Base-by-base conservation (phyloP, 129 eudicot genomes). In the Lactuca saligna region DNA sequence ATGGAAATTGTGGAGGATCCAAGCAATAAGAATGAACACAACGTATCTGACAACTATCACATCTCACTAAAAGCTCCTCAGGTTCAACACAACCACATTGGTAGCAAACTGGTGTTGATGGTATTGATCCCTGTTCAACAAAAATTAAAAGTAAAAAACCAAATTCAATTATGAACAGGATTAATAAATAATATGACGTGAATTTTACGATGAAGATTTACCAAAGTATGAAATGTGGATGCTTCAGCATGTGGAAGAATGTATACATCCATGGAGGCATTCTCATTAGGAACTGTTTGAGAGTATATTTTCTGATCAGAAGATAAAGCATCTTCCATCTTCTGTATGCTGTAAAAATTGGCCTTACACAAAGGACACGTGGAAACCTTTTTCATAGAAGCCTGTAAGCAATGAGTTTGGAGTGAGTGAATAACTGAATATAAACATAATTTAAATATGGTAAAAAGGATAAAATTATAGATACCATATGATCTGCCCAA, bases 341-440 rank as follows among this genome's bases (percentile, higher is more conserved):
- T 87, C 55, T 86, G 85, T 66, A 94, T 89, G 89, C 82, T 81
- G 31, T 65, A 78, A 80, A 89, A 94, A 74, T 81, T 77, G 57
- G 89, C 85, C 74, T 89, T 90, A 86, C 97, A 94, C 66, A 94
- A 79, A 53, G 99, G 99, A 74, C 99, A 94, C 25, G 86, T 87
- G 9, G 96, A 79, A 38, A 77, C 57, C 76, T 85, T 94, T 68
- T 85, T 70, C 46, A 61, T 68, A 39, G 89, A 83, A 69, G 84
- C 81, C 96, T 94, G 84, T 61, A 69, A n/a, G 39, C 15, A 71
- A 58, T 14, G 20, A 17, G 8, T 33, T 11, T 0, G 20, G 20
- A 20, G 20, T 20, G 20, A 7, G 48, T n/a, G 32, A 34, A 34
- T 34, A 35, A 35, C 1, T 66, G 16, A 50, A 69, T 69, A 42